Percentiles rank a stretch among this genome's conserved stretches.
phyloP scores from a whole-genome alignment of 1,284 basidiomycete species.

The Pterulicium gracile region DNA sequence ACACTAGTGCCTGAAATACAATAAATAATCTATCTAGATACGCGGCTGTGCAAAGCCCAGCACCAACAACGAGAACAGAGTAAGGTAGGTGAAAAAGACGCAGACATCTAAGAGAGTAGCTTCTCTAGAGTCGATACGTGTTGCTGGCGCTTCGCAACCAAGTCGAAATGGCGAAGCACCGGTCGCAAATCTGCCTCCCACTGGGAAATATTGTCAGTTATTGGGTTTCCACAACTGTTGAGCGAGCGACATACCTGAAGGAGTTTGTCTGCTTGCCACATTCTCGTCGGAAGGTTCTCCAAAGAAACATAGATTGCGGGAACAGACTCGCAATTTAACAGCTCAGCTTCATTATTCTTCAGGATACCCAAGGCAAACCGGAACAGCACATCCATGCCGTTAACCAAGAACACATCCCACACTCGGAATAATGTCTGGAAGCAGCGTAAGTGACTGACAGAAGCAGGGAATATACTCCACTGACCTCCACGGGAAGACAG shows the following conservation, averaged over 20 bases:
- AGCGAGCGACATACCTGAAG: conserved; percentile 50
- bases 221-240: background rate
- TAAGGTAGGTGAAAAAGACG: too few relatives aligned
- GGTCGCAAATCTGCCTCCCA: conserved; percentile 59
- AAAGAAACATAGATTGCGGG: conserved; percentile 81
- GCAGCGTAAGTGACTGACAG: conserved; percentile 7
- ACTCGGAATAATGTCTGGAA: conserved; percentile 75
- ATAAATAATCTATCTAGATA: too few relatives aligned
- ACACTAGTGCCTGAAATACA: too few relatives aligned
- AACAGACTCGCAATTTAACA: conserved; percentile 74
- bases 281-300: conserved; percentile 77
- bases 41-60: too few relatives aligned
- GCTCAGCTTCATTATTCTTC: conserved; percentile 72
- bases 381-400: conserved; percentile 89
- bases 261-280: conserved; percentile 88
- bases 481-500: conserved; percentile 88
- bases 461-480: conserved; percentile 18
- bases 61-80: too few relatives aligned
- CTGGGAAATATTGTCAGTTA: conserved; percentile 21
- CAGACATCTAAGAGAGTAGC: conserved; percentile 13
- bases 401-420: conserved; percentile 94
- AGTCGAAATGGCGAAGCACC: conserved; percentile 57
- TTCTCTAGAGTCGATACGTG: conserved; percentile 42
- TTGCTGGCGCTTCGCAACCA: conserved; percentile 51
- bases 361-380: conserved; percentile 84